A percentile compares a stretch with the other conserved stretches of the same genome.
phyloP scores from a whole-genome alignment of 768 basidiomycete genomes.

The Podaxis sp. region DNA sequence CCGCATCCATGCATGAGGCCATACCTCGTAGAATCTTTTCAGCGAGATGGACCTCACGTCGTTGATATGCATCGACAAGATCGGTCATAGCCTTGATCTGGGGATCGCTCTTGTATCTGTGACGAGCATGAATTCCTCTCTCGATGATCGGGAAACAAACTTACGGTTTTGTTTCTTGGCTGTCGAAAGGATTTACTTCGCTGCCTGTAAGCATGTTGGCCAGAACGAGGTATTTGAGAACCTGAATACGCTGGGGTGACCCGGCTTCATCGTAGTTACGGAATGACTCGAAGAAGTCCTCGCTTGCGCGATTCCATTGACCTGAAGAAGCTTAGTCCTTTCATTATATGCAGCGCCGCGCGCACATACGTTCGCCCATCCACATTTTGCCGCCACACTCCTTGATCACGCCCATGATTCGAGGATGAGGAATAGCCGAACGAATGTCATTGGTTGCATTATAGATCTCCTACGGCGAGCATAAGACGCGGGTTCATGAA shows the following conservation, averaged over 20 bases:
- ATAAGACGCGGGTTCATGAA: neutral
- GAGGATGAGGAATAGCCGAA: slow-evolving; percentile 95
- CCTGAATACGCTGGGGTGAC: slow-evolving; percentile 93
- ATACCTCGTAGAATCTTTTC: slow-evolving; percentile 90
- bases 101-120: slow-evolving; percentile 89
- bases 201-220: slow-evolving; percentile 98
- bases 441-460: slow-evolving; percentile 90
- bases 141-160: slow-evolving; percentile 19
- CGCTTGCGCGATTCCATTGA: slow-evolving; percentile 95
- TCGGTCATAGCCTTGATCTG: slow-evolving; percentile 99
- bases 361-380: slow-evolving; percentile 89
- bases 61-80: slow-evolving; percentile 94
- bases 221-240: slow-evolving; percentile 95
- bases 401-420: slow-evolving; percentile 98
- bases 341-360: neutral
- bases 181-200: slow-evolving; percentile 98
- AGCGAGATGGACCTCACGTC: slow-evolving; percentile 93
- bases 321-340: slow-evolving; percentile 37
- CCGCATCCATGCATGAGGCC: slow-evolving; percentile 6
- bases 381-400: slow-evolving; percentile 99
- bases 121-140: neutral
- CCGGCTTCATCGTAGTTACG: slow-evolving; percentile 98
- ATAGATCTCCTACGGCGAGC: slow-evolving; percentile 80
- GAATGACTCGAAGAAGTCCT: slow-evolving; percentile 99
- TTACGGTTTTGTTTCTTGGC: slow-evolving; percentile 98